Evolutionary conservation across 2,329 filamentous ascomycete genomes (phyloP), one percentile per base, ranked within the genome.

Genomic region (Paraconiothyrium sp.): DNA sequence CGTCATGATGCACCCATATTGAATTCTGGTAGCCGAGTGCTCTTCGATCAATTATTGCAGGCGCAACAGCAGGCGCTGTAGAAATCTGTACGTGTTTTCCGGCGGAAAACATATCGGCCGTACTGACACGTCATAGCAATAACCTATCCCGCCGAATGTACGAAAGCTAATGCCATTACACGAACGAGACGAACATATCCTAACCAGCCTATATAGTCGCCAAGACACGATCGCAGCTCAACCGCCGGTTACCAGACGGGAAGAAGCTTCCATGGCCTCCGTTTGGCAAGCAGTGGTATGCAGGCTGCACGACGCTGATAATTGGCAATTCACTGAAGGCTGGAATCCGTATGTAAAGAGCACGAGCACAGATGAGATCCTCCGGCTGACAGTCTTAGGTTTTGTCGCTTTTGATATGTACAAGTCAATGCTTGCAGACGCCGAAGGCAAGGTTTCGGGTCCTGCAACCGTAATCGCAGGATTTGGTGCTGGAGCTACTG

Each of bases 321-420:
- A 93, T 98, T 69, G 95, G 95, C 63, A 99, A 99, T 82, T 96
- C 93, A 57, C 86, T 95, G 77, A 99, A 99, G 83, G 95, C 95
- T 41, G 95, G 93, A 62, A 96, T 98, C 66, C 90, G 93, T 94
- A 86, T 63, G 90, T 84, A 10, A 34, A 22, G 13, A 16, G 11
- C 27, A 5, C 34, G n/a, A 2, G n/a, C 6, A 32, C 34, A n/a
- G 34, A 20, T 9, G 24, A 13, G 24, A 27, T 10, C 13, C n/a
- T n/a, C 20, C 32, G 57, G 67, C 64, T 71, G 24, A 47, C 27
- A 10, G 9, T n/a, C 32, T 3, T 34, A 92, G 89, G 91, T 68
- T 99, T 99, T 75, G 92, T 98, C 59, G 93, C 95, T 0, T 99
- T 98, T 77, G 95, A 99, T 80, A 90, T 93, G 75, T 97, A 97